A percentile compares a stretch with the other conserved stretches of the same genome.
These are phyloP conservation scores for Rhynchosporium secalis DNA, from an alignment of 2,329 filamentous ascomycete genomes.

Conservation along the genomic window DNA sequence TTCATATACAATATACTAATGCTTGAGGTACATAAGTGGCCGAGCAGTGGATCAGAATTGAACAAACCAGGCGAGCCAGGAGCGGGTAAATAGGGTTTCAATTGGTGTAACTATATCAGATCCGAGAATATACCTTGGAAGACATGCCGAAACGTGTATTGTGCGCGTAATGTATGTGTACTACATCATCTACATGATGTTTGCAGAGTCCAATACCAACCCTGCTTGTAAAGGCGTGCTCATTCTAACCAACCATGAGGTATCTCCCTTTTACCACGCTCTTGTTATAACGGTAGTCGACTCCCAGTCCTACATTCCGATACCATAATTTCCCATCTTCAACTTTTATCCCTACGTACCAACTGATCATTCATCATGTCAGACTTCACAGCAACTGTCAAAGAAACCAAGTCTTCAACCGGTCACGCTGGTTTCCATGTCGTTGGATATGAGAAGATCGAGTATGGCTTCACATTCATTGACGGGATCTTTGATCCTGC, in stretches of 20 bases:
- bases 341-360: neutral
- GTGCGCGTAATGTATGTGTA: neutral
- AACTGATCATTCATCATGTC: constrained; percentile 53
- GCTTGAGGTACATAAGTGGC: neutral
- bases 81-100: no score
- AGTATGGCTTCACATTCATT: constrained; percentile 73
- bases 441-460: constrained; percentile 73
- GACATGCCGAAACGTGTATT: constrained; percentile 2
- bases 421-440: constrained; percentile 61
- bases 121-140: neutral
- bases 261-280: no score
- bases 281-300: no score
- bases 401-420: constrained; percentile 53
- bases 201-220: no score
- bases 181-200: no score
- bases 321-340: no score
- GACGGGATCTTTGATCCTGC: constrained; percentile 64
- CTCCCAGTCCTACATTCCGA: no score
- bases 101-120: no score
- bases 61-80: neutral
- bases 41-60: neutral
- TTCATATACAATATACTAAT: no score
- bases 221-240: no score
- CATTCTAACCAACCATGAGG: no score
- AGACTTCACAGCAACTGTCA: constrained; percentile 66